A percentile compares a stretch with the other conserved stretches of the same genome.
Evolutionary conservation across 805 yeast species (phyloP).

Genomic region (Saccharomyces kudriavzevii): DNA sequence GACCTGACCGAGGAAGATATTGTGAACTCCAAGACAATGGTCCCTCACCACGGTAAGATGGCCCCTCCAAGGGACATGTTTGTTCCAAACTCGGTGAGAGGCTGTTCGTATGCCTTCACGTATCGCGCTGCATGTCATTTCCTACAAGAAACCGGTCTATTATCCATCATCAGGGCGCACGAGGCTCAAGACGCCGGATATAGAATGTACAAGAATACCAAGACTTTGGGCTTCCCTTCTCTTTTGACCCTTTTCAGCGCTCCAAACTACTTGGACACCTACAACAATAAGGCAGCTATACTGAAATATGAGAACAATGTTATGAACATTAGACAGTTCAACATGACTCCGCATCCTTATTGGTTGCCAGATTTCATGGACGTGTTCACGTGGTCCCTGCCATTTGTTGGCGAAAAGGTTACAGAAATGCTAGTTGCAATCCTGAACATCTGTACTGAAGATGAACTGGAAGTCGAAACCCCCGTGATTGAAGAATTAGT

Average conservation of each 20-base stretch:
- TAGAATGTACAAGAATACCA: constrained; percentile 83
- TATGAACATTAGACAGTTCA: constrained; percentile 92
- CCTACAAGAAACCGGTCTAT: constrained; percentile 63
- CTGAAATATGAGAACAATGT: constrained; percentile 85
- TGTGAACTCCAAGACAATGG: constrained; percentile 6
- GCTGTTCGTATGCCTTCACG: constrained; percentile 87
- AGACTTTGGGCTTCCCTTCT: constrained; percentile 80
- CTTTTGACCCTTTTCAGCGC: constrained; percentile 89
- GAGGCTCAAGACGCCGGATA: constrained; percentile 98
- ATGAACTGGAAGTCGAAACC: constrained; percentile 71
- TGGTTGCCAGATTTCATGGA: constrained; percentile 97
- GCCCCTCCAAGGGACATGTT: constrained; percentile 25
- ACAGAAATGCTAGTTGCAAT: constrained; percentile 88
- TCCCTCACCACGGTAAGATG: constrained; percentile 7
- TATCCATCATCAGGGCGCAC: constrained; percentile 89
- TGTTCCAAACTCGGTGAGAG: constrained; percentile 67
- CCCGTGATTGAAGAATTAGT: constrained; percentile 41
- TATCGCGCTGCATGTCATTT: constrained; percentile 76
- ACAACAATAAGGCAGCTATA: constrained; percentile 92
- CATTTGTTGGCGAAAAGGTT: constrained; percentile 93
- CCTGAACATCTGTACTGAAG: constrained; percentile 89
- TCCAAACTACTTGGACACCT: constrained; percentile 87
- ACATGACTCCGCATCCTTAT: constrained; percentile 88
- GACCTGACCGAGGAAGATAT: constrained; percentile 13
- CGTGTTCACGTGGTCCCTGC: constrained; percentile 94